Percentiles rank a stretch among this genome's conserved stretches.
phyloP scores from a whole-genome alignment of 176 grass and related monocot species.

The Avena insularis region DNA sequence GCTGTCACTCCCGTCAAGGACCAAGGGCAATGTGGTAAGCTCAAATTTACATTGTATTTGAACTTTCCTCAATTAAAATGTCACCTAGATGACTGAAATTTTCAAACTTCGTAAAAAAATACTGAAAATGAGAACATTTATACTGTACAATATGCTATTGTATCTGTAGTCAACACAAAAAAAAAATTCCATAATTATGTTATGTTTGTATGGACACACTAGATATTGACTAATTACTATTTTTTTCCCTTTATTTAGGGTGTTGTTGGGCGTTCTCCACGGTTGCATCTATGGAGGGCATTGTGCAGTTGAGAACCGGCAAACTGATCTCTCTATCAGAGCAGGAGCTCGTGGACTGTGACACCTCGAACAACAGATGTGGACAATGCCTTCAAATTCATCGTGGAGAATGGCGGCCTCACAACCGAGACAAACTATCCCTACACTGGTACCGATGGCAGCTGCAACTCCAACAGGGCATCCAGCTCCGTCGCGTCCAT shows the following conservation, averaged over 20 bases:
- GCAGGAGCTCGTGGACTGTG: constrained; percentile 66
- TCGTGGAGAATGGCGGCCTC: constrained; percentile 26
- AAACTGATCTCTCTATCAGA: constrained; percentile 59
- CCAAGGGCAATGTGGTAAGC: neutral
- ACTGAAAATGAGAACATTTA: too few relatives aligned
- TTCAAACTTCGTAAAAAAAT: too few relatives aligned
- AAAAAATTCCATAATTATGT: too few relatives aligned
- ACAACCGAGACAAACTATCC: constrained; percentile 44
- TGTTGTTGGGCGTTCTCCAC: constrained; percentile 64
- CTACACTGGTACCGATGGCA: constrained; percentile 38
- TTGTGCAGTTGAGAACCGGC: constrained; percentile 56
- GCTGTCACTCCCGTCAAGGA: neutral
- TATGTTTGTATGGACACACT: too few relatives aligned
- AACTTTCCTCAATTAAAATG: neutral
- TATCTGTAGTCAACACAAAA: neutral
- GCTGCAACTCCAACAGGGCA: constrained; percentile 46
- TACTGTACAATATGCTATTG: too few relatives aligned
- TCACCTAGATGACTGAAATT: neutral
- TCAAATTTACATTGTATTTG: neutral
- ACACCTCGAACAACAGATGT: constrained; percentile 47
- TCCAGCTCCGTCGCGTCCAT: constrained; percentile 33
- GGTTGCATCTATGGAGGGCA: constrained; percentile 56
- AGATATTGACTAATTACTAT: neutral
- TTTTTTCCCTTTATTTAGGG: neutral
- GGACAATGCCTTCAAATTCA: constrained; percentile 51